Evolutionary conservation across 2,329 filamentous ascomycete species (phyloP).

Genomic region (Cordyceps tenuipes): DNA sequence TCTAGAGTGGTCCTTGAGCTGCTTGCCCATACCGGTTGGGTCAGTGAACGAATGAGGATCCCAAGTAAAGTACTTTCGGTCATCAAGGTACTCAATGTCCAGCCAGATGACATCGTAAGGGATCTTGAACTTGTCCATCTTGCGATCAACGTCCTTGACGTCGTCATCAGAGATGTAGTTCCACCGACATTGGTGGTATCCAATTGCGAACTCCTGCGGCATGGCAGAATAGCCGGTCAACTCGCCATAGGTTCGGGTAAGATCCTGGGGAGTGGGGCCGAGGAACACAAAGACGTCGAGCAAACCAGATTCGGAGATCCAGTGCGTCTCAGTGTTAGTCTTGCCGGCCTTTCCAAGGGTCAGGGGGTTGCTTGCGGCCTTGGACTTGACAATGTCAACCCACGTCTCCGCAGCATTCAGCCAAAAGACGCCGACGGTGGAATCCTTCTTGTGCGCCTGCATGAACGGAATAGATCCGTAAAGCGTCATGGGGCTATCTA

Average conservation of each 20-base stretch:
- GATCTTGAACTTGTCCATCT: conserved; percentile 91
- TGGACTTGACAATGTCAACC: conserved; percentile 85
- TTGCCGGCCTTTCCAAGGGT: conserved; percentile 61
- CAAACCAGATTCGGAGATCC: conserved; percentile 88
- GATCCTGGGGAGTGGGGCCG: conserved; percentile 74
- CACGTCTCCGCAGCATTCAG: conserved; percentile 95
- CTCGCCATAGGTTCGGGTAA: conserved; percentile 76
- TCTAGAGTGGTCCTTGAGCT: conserved; percentile 74
- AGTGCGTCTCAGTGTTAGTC: conserved; percentile 81
- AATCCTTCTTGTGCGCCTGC: conserved; percentile 91
- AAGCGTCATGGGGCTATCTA: conserved; percentile 96
- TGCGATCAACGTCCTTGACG: conserved; percentile 90
- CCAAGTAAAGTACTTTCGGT: conserved; percentile 98
- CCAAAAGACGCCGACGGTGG: conserved; percentile 95
- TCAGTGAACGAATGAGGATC: conserved; percentile 82
- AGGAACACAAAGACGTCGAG: conserved; percentile 93
- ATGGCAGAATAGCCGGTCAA: conserved; percentile 87
- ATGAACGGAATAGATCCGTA: conserved; percentile 97
- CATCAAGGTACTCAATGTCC: conserved; percentile 94
- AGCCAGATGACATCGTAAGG: conserved; percentile 99
- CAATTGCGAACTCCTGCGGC: conserved; percentile 86
- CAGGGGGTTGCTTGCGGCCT: conserved; percentile 64
- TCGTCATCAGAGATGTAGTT: conserved; percentile 98
- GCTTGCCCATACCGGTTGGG: conserved; percentile 78
- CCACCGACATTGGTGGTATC: conserved; percentile 97